Base-by-base conservation (phyloP, 23 red algal species). In the Agarophyton chilense region DNA sequence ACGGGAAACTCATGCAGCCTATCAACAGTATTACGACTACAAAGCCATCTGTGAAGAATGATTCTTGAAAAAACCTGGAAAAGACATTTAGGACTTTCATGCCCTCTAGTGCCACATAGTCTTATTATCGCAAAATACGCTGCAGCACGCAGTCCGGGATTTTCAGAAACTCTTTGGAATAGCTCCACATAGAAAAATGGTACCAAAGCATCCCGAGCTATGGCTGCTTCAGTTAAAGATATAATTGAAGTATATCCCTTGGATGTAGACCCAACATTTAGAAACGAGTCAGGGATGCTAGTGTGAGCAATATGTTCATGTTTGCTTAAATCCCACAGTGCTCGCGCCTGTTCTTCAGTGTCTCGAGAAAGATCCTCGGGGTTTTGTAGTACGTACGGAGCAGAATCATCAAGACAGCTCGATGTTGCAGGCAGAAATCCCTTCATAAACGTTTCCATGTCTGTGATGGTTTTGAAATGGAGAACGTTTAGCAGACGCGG, bases 31-130 rank as follows among this genome's bases (percentile, higher is more conserved):
- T 70, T 9, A 79, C 47, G 22, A 31, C 46, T 39, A 17, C 71
- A n/a, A 18, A 89, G 74, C 71, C 70, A 79, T 18, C 33, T 62
- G 49, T 66, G 39, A 25, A 89, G 40, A 18, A 78, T 49, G 39
- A 89, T 6, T 49, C 85, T 26, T 32, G 67, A 38, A 89, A 89
- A 89, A 5, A 60, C 31, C 21, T 79, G 70, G 38, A 74, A 89
- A 10, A 89, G 26, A 31, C 71, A 57, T 17, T 41, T 50, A 10
- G 85, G 85, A 31, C 85, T 89, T 54, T 52, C 63, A 45, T 78
- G 68, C 28, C 68, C 53, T 10, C 4, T 45, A 41, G 68, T 9
- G 42, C 22, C 41, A 36, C 70, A 89, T n/a, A 89, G 47, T 65
- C 85, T 45, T 54, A 77, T 10, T 16, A 79, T 40, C 8, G 28